Percentiles rank a stretch among this genome's conserved stretches.
Evolutionary conservation across 805 yeast species (phyloP).

Genomic region (Kodamaea kakaduensis): DNA sequence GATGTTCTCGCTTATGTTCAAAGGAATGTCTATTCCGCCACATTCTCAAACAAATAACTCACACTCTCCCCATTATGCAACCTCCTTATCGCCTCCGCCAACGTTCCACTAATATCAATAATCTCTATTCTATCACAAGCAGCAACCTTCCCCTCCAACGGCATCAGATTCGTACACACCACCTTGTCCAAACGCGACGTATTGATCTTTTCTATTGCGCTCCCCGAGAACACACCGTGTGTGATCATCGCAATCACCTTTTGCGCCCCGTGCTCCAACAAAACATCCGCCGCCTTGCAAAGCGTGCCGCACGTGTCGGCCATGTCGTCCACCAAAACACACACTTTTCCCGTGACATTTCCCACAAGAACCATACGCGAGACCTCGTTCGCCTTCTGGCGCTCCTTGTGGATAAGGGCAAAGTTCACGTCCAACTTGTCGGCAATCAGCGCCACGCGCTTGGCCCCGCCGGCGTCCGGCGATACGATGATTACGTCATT

Average conservation of each 20-base stretch:
- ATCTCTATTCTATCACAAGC: conserved; percentile 60
- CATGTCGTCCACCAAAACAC: conserved; percentile 83
- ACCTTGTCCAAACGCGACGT: conserved; percentile 63
- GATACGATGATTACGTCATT: conserved; percentile 71
- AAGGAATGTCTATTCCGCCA: conserved; percentile 29
- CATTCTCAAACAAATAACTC: conserved; percentile 75
- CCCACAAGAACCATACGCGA: conserved; percentile 83
- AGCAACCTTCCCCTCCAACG: conserved; percentile 60
- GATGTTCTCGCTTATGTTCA: too few relatives aligned
- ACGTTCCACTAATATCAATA: conserved; percentile 67
- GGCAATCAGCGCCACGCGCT: conserved; percentile 82
- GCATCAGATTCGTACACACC: conserved; percentile 78
- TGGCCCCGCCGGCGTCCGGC: conserved; percentile 90
- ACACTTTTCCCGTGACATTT: conserved; percentile 70
- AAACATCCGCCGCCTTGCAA: conserved; percentile 75
- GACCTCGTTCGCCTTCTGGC: conserved; percentile 80
- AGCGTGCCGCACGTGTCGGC: conserved; percentile 88
- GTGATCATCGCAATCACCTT: conserved; percentile 79
- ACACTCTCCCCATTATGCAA: conserved; percentile 94
- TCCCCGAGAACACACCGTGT: conserved; percentile 75
- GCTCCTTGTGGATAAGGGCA: conserved; percentile 81
- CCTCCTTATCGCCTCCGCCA: conserved; percentile 81
- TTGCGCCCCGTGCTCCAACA: conserved; percentile 63
- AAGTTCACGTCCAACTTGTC: conserved; percentile 75
- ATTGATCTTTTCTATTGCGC: conserved; percentile 68